Evolutionary conservation across 2,329 filamentous ascomycete species (phyloP).

Genomic region (Rutstroemia sydowiana): DNA sequence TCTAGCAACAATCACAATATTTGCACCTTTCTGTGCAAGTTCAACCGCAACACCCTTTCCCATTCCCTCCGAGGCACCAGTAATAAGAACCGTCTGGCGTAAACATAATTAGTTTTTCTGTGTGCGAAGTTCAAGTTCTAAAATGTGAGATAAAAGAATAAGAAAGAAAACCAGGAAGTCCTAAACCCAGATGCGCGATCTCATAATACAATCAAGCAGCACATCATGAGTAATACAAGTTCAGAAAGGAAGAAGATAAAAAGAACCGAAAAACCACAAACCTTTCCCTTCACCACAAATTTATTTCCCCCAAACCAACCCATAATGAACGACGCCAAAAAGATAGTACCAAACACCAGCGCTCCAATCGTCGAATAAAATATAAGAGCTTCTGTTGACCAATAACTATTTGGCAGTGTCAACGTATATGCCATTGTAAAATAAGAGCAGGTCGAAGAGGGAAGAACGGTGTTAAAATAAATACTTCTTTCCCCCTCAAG

Average conservation of each 20-base stretch:
- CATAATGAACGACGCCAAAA: conserved; percentile 41
- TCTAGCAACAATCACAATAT: conserved; percentile 78
- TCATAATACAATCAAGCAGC: not conserved
- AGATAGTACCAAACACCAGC: not conserved
- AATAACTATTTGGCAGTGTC: too few relatives aligned
- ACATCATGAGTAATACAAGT: not conserved
- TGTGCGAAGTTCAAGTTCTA: too few relatives aligned
- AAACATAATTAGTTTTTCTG: conserved; percentile 11
- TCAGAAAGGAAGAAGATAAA: too few relatives aligned
- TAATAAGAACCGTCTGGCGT: conserved; percentile 73
- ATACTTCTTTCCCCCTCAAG: too few relatives aligned
- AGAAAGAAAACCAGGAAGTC: too few relatives aligned
- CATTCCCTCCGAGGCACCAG: conserved; percentile 90
- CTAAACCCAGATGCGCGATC: too few relatives aligned
- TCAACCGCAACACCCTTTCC: conserved; percentile 68
- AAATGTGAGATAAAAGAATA: too few relatives aligned
- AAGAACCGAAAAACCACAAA: conserved; percentile 38
- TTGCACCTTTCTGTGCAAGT: conserved; percentile 76
- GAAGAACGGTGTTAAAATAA: too few relatives aligned
- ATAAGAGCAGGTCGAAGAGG: too few relatives aligned
- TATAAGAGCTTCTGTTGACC: too few relatives aligned
- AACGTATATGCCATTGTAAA: too few relatives aligned
- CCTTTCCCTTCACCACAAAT: conserved; percentile 79
- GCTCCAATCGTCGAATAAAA: not conserved
- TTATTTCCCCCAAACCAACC: conserved; percentile 67